Evolutionary conservation across 2,329 filamentous ascomycete species (phyloP).

Genomic region (Eurotiales sp.): DNA sequence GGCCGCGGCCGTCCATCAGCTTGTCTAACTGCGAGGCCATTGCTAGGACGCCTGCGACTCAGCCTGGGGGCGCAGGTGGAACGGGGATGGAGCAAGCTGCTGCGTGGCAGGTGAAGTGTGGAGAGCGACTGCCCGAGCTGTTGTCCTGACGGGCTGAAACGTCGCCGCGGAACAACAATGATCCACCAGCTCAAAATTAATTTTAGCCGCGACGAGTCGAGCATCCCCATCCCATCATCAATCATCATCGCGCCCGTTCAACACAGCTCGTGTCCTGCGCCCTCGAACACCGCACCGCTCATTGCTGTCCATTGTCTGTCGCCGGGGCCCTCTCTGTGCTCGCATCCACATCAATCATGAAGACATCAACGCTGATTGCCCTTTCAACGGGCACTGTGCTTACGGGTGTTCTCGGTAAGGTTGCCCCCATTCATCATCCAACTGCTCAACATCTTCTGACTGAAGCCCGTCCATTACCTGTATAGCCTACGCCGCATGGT

Average conservation of each 20-base stretch:
- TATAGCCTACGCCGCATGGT: constrained; percentile 62
- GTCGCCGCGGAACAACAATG: constrained; percentile 35
- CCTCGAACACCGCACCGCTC: too few relatives aligned
- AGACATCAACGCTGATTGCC: constrained; percentile 56
- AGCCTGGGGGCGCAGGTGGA: neutral
- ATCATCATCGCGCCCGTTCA: neutral
- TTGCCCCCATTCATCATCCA: too few relatives aligned
- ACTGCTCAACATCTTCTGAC: too few relatives aligned
- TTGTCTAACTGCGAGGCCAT: constrained; percentile 12
- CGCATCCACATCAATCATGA: constrained; percentile 37
- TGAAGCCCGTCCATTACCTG: too few relatives aligned
- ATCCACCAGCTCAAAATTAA: constrained; percentile 25
- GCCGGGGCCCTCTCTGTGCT: neutral
- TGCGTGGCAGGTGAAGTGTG: neutral
- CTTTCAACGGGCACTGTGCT: constrained; percentile 57
- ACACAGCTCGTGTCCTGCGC: neutral
- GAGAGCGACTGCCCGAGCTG: neutral
- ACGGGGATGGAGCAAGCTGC: neutral
- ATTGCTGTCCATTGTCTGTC: neutral
- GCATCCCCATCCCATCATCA: neutral
- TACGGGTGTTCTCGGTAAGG: constrained; percentile 54
- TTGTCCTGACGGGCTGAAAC: constrained; percentile 22
- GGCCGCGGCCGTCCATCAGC: constrained; percentile 52
- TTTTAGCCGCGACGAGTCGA: constrained; percentile 4
- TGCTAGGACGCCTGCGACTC: neutral